Evolutionary conservation across 2,329 filamentous ascomycete species (phyloP), one percentile per base, ranked within the genome.

Genomic region (Diaporthe caulivora): DNA sequence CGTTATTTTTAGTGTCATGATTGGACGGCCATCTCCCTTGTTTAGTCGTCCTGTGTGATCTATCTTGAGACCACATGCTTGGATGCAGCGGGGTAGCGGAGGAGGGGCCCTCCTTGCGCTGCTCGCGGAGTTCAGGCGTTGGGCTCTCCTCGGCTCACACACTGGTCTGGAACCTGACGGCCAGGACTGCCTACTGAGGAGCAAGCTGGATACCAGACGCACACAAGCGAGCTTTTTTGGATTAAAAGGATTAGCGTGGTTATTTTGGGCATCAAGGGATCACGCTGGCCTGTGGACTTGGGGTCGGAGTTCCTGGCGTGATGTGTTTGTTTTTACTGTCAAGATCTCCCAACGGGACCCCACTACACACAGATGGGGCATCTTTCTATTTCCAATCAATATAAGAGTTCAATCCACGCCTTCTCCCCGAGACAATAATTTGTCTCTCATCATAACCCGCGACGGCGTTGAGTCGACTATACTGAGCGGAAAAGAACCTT

Each of bases 161-260:
- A 13, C 37, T 21, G 17, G 58, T 34, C 42, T n/a, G 11, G 18
- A 42, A 34, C 15, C 29, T 7, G 47, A 21, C 37, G 47, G 62
- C 44, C 62, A 40, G 51, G 62, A 65, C 24, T 65, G 44, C 29
- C 44, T 51, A 11, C 44, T 44, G 37, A 47, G 62, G 51, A 31
- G 47, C 51, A 29, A 26, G 62, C 62, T 67, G 31, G 62, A 53
- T 53, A 40, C 34, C 13, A 64, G 10, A 51, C 29, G 53, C 47
- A 53, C 18, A 53, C 40, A 67, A 67, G 62, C 62, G 62, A 67
- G 37, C 40, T 18, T 67, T 53, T 40, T 29, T 53, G 62, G 62
- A 53, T 67, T 29, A 67, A 67, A 67, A 67, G 62, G 62, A 62
- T 17, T 53, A 67, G 62, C 62, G 62, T 67, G 62, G 44, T 67